A percentile compares a stretch with the other conserved stretches of the same genome.
Conservation (phyloP, 2,329 filamentous ascomycete genomes). For the Macroventuria anomochaeta region DNA sequence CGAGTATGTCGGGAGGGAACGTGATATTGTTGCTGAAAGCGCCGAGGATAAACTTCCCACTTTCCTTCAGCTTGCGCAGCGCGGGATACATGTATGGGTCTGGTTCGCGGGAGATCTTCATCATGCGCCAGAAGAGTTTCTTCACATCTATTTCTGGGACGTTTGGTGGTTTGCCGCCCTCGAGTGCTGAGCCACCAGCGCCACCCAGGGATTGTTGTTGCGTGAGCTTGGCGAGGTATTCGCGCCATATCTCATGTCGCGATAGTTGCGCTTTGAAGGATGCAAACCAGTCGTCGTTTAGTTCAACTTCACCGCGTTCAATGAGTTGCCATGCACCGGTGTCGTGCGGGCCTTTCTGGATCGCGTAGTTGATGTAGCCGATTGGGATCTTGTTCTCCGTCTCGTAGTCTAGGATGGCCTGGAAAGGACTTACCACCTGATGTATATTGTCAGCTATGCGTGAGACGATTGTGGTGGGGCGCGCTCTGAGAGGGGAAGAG, state of each 20-base stretch:
- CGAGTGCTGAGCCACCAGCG: constrained; percentile 41
- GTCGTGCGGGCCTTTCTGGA: constrained; percentile 76
- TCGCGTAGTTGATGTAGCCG: constrained; percentile 91
- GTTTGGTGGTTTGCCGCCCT: constrained; percentile 57
- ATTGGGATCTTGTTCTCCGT: constrained; percentile 74
- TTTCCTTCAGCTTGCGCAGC: constrained; percentile 68
- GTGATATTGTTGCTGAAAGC: constrained; percentile 90
- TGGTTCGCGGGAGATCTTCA: constrained; percentile 71
- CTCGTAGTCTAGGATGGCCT: constrained; percentile 92
- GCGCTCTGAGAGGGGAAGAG: constrained; percentile 7
- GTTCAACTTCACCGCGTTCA: constrained; percentile 79
- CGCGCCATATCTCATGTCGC: constrained; percentile 69
- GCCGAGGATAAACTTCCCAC: constrained; percentile 60
- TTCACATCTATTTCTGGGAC: constrained; percentile 78
- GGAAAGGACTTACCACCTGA: constrained; percentile 91
- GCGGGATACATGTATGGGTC: constrained; percentile 93
- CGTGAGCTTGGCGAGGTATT: constrained; percentile 55
- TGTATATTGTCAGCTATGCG: not conserved
- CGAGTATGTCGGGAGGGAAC: constrained; percentile 77
- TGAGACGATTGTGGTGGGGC: not conserved
- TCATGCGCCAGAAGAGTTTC: constrained; percentile 90
- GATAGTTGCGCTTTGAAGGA: constrained; percentile 79
- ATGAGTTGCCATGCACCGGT: constrained; percentile 84
- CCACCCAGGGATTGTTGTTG: constrained; percentile 27
- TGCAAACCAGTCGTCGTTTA: constrained; percentile 77